Percentiles rank a stretch among this genome's conserved stretches.
Evolutionary conservation across 2,329 filamentous ascomycete genomes (phyloP).

Genomic region (Huntiella abstrusa): DNA sequence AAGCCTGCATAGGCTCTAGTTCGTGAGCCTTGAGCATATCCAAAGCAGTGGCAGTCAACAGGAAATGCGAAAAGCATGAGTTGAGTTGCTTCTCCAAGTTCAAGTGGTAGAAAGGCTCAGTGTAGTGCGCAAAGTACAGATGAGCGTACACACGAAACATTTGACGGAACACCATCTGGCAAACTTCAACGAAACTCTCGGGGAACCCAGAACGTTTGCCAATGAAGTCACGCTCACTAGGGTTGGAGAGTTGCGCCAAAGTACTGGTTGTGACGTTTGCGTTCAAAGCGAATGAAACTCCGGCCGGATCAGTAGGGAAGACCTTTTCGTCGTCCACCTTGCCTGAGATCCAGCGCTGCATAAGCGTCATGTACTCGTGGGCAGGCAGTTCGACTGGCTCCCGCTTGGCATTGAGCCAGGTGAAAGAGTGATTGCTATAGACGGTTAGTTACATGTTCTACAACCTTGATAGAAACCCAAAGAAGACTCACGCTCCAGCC

Average conservation of each 20-base stretch:
- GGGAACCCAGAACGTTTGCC: conserved; percentile 90
- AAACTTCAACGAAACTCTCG: conserved; percentile 70
- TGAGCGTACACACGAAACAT: conserved; percentile 98
- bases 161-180: conserved; percentile 86
- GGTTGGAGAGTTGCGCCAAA: conserved; percentile 41
- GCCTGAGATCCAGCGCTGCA: conserved; percentile 92
- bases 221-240: conserved; percentile 54
- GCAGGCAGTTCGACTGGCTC: conserved; percentile 85
- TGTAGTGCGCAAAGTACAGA: conserved; percentile 91
- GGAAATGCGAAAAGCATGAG: conserved; percentile 73
- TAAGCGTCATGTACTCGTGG: conserved; percentile 82
- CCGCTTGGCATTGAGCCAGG: conserved; percentile 78
- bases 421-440: conserved; percentile 72
- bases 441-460: not conserved
- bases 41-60: conserved; percentile 60
- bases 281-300: conserved; percentile 46
- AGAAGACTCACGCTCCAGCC: conserved; percentile 59
- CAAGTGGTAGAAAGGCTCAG: conserved; percentile 66
- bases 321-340: conserved; percentile 82
- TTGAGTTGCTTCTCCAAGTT: conserved; percentile 68
- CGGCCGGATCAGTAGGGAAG: conserved; percentile 71
- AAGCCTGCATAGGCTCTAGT: conserved; percentile 84
- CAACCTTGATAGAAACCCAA: not conserved
- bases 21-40: conserved; percentile 77
- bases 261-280: conserved; percentile 39